A percentile compares a stretch with the other conserved stretches of the same genome.
phyloP scores from a whole-genome alignment of 1,284 basidiomycete species.

The Ceratobasidium sp. region DNA sequence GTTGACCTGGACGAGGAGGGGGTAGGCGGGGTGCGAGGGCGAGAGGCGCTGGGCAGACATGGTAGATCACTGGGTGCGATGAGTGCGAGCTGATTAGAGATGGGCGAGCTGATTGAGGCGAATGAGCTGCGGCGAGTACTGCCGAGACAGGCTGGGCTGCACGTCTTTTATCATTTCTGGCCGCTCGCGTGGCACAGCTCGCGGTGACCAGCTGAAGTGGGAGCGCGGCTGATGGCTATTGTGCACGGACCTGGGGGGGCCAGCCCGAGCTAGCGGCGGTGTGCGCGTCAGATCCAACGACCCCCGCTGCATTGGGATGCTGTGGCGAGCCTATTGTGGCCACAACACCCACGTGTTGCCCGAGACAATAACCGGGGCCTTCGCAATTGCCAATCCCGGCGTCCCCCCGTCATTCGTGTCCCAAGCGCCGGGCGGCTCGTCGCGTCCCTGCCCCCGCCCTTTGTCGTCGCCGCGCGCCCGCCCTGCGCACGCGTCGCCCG shows the following conservation, averaged over 20 bases:
- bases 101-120: too few relatives aligned
- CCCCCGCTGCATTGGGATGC: background rate
- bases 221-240: slow-evolving; percentile 24
- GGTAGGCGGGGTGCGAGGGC: slow-evolving; percentile 43
- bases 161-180: slow-evolving; percentile 22
- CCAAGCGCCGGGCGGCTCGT: slow-evolving; percentile 21
- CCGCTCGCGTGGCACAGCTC: background rate
- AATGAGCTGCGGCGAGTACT: slow-evolving; percentile 27
- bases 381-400: background rate
- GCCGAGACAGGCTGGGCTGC: background rate
- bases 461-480: slow-evolving; percentile 11
- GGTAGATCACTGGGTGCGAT: background rate
- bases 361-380: slow-evolving; percentile 18
- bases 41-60: slow-evolving; percentile 28
- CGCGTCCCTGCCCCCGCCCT: background rate
- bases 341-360: slow-evolving; percentile 43
- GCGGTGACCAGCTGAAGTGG: slow-evolving; percentile 37
- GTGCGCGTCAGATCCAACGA: slow-evolving; percentile 19
- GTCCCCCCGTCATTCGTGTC: slow-evolving; percentile 5
- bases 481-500: background rate
- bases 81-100: slow-evolving; percentile 6
- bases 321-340: slow-evolving; percentile 43
- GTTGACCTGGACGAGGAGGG: slow-evolving; percentile 42
- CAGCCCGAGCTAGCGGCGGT: slow-evolving; percentile 11
- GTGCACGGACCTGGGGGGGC: slow-evolving; percentile 11